Conservation (phyloP, 164 flowering plant species). For the Macadamia integrifolia region DNA sequence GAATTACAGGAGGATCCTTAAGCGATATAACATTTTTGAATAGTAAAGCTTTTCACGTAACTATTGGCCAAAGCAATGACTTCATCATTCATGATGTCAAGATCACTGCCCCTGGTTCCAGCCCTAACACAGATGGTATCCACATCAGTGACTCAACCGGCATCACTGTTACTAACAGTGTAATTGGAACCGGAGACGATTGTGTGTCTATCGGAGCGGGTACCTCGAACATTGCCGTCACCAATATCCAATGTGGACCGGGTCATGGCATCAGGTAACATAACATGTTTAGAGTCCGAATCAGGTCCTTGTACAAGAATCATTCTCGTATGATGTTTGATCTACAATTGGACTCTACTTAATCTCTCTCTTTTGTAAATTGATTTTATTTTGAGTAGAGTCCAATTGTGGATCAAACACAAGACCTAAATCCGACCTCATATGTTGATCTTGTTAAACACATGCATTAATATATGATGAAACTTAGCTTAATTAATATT, state of each 20-base stretch:
- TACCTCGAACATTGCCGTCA: constrained; percentile 17
- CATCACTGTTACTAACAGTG: constrained; percentile 15
- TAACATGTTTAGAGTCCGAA: too few species aligned
- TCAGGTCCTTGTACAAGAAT: too few species aligned
- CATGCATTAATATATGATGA: too few species aligned
- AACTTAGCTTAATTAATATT: neutral
- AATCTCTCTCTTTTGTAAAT: too few species aligned
- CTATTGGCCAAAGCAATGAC: constrained; percentile 12
- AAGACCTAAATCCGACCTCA: too few species aligned
- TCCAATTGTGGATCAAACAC: too few species aligned
- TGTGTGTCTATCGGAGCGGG: constrained; percentile 34
- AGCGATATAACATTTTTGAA: constrained; percentile 27
- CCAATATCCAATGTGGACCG: constrained; percentile 25
- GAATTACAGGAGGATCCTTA: constrained; percentile 23
- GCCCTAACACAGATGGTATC: constrained; percentile 43
- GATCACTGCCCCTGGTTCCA: constrained; percentile 40
- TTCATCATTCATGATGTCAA: constrained; percentile 14
- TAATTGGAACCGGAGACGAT: constrained; percentile 29
- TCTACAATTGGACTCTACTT: too few species aligned
- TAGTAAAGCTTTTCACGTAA: constrained; percentile 40
- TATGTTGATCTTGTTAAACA: too few species aligned
- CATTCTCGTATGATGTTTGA: too few species aligned
- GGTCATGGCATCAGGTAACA: constrained; percentile 37
- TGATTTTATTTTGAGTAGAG: too few species aligned
- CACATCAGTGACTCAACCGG: constrained; percentile 16